Base-by-base conservation (phyloP, 202 grass and related monocot species). In the Setaria viridis region DNA sequence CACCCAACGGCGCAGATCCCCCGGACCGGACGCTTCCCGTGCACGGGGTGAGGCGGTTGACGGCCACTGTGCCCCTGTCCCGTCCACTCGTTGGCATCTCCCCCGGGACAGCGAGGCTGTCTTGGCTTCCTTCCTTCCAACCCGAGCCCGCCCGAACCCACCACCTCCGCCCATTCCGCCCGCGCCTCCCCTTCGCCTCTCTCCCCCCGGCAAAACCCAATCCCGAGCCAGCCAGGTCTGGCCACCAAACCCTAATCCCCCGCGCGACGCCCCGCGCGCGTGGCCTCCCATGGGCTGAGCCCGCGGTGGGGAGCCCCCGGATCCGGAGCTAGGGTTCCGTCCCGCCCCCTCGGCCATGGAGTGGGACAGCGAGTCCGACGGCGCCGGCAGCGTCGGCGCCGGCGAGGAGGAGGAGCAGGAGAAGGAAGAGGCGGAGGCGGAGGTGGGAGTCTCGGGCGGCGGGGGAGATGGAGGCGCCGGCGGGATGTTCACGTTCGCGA, bases 321-420 rank as follows among this genome's bases (percentile, higher is more conserved):
- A 88, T 79, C 73, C 70, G 67, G 84, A 90, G 62, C 87, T 87
- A 92, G 94, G 87, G 87, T 90, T 94, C 55, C 67, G 25, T 25
- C 25, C 25, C 25, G 25, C 25, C 25, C 25, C 25, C 25, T 25
- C 25, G 51, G 51, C 51, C 82, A 94, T 94, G 95, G 95, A 94
- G 91, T 93, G 95, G 95, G 95, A 94, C 77, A 97, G 95, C 84
- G 95, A 97, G 35, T 97, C 95, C 5, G 95, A 97, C 67, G 95
- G 95, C 46, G 81, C 86, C 78, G 93, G 82, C 39, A 85, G 91
- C 80, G 80, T 68, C 7, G 79, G 62, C 4, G 77, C 71, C 21
- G 85, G 70, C 19, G 92, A 92, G 56, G 91, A 83, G 50, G 92
- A 90, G 55, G 87, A 78, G 3, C 25, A 25, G 25, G 80, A 88